phyloP scores from a whole-genome alignment of 2,329 filamentous ascomycete species.

The Talaromyces albobiverticillius region DNA sequence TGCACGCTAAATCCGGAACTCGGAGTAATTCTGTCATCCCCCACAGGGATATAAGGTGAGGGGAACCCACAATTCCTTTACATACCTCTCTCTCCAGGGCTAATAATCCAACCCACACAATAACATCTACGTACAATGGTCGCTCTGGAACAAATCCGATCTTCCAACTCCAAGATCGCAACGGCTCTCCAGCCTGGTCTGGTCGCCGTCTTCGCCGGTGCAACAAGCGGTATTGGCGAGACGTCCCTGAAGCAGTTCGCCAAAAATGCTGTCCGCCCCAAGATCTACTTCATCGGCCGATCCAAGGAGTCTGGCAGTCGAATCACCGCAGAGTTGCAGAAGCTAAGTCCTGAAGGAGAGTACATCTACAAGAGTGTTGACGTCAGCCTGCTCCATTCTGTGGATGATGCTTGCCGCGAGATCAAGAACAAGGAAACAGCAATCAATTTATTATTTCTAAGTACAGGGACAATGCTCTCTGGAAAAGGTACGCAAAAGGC shows the following conservation, averaged over 20 bases:
- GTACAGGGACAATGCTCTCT: conserved; percentile 37
- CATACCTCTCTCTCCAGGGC: too few species aligned
- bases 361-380: conserved; percentile 50
- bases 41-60: too few species aligned
- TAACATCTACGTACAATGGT: not conserved
- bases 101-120: too few species aligned
- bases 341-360: conserved; percentile 44
- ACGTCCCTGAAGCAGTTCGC: conserved; percentile 47
- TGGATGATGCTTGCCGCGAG: conserved; percentile 50
- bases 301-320: conserved; percentile 39
- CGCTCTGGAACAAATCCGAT: not conserved
- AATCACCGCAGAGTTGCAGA: conserved; percentile 43
- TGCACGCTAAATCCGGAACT: too few species aligned
- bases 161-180: conserved; percentile 15
- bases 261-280: conserved; percentile 37
- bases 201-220: conserved; percentile 52
- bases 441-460: conserved; percentile 57
- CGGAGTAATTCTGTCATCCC: too few species aligned
- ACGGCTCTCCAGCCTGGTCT: conserved; percentile 35
- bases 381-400: conserved; percentile 45
- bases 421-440: conserved; percentile 50
- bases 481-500: not conserved
- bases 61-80: too few species aligned
- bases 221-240: conserved; percentile 52
- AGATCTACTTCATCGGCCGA: conserved; percentile 43